Evolutionary conservation across 352 stramenopile genomes (phyloP).

Genomic region (Phytophthora pseudosyringae): DNA sequence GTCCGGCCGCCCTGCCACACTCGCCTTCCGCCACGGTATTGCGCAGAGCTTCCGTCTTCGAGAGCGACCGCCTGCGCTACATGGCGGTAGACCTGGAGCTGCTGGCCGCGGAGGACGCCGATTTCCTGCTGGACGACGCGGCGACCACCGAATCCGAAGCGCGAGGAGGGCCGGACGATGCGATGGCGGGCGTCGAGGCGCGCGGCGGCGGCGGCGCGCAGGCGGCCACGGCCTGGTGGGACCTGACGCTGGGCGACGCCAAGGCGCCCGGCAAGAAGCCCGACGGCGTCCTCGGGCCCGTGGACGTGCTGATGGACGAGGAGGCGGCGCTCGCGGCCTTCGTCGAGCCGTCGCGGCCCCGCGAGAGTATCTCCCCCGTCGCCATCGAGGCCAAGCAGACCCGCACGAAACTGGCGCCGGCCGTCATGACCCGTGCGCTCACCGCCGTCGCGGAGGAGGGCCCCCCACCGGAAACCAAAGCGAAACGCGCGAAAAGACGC

Average conservation of each 20-base stretch:
- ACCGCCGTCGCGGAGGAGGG: constrained; percentile 28
- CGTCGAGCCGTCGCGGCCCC: constrained; percentile 19
- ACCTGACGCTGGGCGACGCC: constrained; percentile 21
- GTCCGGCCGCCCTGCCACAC: neutral
- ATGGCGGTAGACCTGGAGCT: constrained; percentile 37
- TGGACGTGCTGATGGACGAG: constrained; percentile 33
- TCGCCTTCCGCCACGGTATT: constrained; percentile 6
- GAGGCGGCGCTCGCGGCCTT: constrained; percentile 34
- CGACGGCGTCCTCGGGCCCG: constrained; percentile 8
- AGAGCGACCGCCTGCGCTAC: neutral
- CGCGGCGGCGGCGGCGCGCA: constrained; percentile 27
- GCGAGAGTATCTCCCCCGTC: constrained; percentile 26
- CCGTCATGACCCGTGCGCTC: constrained; percentile 9
- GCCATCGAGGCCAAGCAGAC: constrained; percentile 29
- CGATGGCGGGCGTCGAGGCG: constrained; percentile 32
- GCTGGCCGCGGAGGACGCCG: constrained; percentile 25
- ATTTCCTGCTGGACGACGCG: constrained; percentile 37
- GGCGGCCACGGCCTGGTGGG: constrained; percentile 26
- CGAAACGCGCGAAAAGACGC: neutral
- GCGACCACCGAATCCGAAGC: constrained; percentile 23
- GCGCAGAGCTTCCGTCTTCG: neutral
- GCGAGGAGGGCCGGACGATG: constrained; percentile 32
- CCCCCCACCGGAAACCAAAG: constrained; percentile 37
- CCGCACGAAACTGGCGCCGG: constrained; percentile 14
- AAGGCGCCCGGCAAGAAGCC: constrained; percentile 4